Base-by-base conservation (phyloP, 352 stramenopile genomes). In the Globisporangium heterothallicum region DNA sequence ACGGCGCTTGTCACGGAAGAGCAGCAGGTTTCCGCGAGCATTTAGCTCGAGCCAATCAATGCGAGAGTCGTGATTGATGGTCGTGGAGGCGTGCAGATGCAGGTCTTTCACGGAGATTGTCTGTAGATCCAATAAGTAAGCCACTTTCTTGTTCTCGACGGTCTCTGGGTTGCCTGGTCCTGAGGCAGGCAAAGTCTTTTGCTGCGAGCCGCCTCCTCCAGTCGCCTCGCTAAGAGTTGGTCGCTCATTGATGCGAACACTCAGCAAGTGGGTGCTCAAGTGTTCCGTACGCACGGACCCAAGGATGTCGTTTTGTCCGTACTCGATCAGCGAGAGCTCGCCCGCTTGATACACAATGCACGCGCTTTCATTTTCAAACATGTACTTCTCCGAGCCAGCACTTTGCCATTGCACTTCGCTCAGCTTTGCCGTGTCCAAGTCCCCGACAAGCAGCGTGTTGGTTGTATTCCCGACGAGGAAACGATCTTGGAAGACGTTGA, bases 31-130 rank as follows among this genome's bases (percentile, higher is more conserved):
- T 8, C 79, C 88, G 26, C 88, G 84, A 5, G 72, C 70, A 56
- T 98, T 98, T 42, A 98, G 74, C 72, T 98, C 94, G 25, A 98
- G 64, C 92, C 92, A 98, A 66, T 98, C 93, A 26, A 98, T 78
- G 46, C 84, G 86, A 9, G 68, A 84, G 65, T 97, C 86, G 60
- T 98, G 93, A 44, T 92, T 93, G 42, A 98, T 74, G 7, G 86
- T 96, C 38, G 84, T 93, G 8, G 83, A 80, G 18, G 72, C 70
- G 40, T 92, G 80, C 12, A 74, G 51, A 50, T 88, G 76, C 18
- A 96, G 60, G 49, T 96, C 84, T 19, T 88, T 95, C 53, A 97
- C 74, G 29, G 80, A 80, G 53, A 98, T 95, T 24, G 94, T 97
- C 58, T 97, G 87, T 32, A 92, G 52, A 58, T 98, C 94, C 25